Evolutionary conservation across 345 rosid genomes (phyloP), one percentile per base, ranked within the genome.

Genomic region (Abelmoschus esculentus): DNA sequence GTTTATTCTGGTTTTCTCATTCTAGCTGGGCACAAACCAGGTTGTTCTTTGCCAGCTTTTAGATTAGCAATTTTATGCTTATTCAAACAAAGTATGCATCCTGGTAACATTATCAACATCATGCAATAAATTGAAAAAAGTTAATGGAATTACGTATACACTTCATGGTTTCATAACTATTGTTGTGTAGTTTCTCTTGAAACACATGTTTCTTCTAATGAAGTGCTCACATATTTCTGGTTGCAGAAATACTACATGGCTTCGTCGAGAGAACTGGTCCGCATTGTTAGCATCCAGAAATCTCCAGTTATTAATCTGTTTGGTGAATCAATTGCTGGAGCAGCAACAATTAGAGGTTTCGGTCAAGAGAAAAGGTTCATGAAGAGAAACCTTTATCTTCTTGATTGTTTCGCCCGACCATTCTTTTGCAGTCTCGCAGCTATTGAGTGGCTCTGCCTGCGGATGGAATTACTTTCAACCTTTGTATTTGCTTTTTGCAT

Each of bases 161-260:
- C 53, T 12, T 47, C n/a, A 47, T 47, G 53, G 4, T 42, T 42
- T 42, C 46, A 42, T 2, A 42, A 42, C 13, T 42, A 12, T 14
- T 47, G 46, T 42, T 42, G 46, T 42, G 13, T 42, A 8, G 46
- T 42, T 42, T 42, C 46, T 42, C 46, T 42, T 12, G 12, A 42
- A 42, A 47, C 53, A 47, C 53, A 47, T 47, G 53, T 47, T 47
- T 47, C 53, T 47, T 66, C 55, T 4, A 7, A 15, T 66, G 58
- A 31, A 49, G 31, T 50, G 58, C 58, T 66, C 29, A n/a, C 58
- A 15, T 66, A 29, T 42, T 28, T 32, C 10, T 63, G 55, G 49
- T 67, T 80, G 86, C 96, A 96, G 96, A 96, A 96, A 83, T 96
- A 96, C 87, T 96, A 96, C 84, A 96, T 96, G 98, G 96, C 99